A percentile compares a stretch with the other conserved stretches of the same genome.
These are phyloP conservation scores for Nitzschia inconspicua DNA, from an alignment of 108 stramenopile genomes.

Conservation along the genomic window DNA sequence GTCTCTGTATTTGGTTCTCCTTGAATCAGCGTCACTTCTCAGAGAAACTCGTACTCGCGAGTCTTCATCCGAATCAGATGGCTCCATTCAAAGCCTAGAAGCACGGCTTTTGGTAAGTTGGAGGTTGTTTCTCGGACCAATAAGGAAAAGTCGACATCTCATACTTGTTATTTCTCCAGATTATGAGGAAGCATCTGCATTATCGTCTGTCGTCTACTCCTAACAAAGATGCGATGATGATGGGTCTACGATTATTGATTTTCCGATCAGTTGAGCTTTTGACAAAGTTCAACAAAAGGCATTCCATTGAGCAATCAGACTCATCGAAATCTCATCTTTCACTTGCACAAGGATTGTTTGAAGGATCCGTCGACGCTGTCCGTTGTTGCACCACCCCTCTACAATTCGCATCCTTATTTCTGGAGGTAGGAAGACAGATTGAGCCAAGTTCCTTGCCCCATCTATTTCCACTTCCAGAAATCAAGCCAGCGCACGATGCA, in stretches of 20 bases:
- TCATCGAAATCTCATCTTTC: slow-evolving; percentile 1
- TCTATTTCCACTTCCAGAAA: slow-evolving; percentile 22
- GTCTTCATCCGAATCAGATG: too few species aligned
- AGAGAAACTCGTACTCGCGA: too few species aligned
- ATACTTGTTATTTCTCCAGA: not conserved
- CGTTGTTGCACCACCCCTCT: slow-evolving; percentile 18
- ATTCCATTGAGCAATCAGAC: slow-evolving; percentile 5
- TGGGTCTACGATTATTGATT: slow-evolving; percentile 25
- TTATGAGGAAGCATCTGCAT: slow-evolving; percentile 15
- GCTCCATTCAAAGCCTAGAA: too few species aligned
- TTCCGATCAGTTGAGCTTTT: slow-evolving; percentile 29
- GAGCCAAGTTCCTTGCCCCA: slow-evolving; percentile 24
- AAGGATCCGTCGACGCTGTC: slow-evolving; percentile 16
- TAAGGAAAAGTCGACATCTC: too few species aligned
- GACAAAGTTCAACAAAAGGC: slow-evolving; percentile 8
- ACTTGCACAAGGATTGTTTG: slow-evolving; percentile 7
- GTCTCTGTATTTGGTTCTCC: slow-evolving; percentile 14
- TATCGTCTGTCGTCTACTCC: slow-evolving; percentile 5
- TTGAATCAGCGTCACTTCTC: slow-evolving; percentile 21
- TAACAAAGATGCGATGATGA: slow-evolving; percentile 32
- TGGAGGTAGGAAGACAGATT: slow-evolving; percentile 33
- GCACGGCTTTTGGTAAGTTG: too few species aligned
- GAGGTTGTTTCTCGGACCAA: too few species aligned
- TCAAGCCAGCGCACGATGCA: not conserved
- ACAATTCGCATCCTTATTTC: slow-evolving; percentile 36